Evolutionary conservation across 257 asterid genomes (phyloP).

Genomic region (Leptodermis oblonga): DNA sequence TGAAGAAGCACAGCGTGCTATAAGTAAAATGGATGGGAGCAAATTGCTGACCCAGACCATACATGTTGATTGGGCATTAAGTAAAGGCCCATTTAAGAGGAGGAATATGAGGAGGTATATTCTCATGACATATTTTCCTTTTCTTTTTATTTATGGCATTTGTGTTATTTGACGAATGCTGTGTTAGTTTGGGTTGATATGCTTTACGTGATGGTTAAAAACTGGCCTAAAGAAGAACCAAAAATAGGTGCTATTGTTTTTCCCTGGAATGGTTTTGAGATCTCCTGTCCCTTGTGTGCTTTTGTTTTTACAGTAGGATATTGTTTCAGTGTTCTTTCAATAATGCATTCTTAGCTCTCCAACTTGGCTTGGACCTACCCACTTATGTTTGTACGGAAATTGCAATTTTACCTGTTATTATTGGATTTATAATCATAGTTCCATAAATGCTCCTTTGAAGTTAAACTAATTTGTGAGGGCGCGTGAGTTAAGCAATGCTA

Average conservation of each 20-base stretch:
- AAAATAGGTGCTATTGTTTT: neutral
- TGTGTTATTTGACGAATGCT: neutral
- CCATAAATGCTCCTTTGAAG: neutral
- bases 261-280: neutral
- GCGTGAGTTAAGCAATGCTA: neutral
- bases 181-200: neutral
- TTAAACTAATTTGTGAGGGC: neutral
- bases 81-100: conserved; percentile 90
- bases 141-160: neutral
- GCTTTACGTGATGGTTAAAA: neutral
- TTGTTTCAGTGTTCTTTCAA: neutral
- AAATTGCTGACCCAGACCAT: conserved; percentile 61
- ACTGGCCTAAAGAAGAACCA: neutral
- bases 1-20: conserved; percentile 82
- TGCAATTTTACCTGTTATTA: neutral
- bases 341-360: neutral
- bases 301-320: neutral
- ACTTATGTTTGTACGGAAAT: neutral
- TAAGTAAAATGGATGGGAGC: conserved; percentile 62
- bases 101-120: conserved; percentile 73
- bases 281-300: neutral
- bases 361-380: neutral
- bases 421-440: too few species aligned
- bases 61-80: conserved; percentile 94
- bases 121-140: conserved; percentile 6